Conservation (phyloP, 2,329 filamentous ascomycete species). For the Ceratocystis variospora region DNA sequence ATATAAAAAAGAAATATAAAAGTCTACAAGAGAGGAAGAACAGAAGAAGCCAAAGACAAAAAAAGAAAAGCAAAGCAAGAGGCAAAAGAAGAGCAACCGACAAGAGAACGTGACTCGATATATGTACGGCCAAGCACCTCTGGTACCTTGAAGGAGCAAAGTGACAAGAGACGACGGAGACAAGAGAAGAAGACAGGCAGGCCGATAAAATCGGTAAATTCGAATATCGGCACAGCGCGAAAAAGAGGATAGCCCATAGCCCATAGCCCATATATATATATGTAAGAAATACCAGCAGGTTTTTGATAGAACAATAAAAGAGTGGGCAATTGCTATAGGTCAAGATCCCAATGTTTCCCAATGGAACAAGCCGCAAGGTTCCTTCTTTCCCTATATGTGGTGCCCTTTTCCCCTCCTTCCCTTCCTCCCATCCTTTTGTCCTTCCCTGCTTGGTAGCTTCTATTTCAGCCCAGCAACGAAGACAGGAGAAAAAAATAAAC, state of each 20-base stretch:
- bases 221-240: no score
- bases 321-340: background rate
- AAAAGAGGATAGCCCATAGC: no score
- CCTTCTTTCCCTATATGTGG: background rate
- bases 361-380: conserved; percentile 5
- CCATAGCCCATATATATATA: no score
- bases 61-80: background rate
- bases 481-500: no score
- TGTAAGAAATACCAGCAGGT: background rate
- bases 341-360: background rate
- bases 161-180: background rate
- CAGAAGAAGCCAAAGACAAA: background rate
- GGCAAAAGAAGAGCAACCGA: background rate
- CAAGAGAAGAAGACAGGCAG: background rate
- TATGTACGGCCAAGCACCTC: background rate
- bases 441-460: no score
- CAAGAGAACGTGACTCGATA: conserved; percentile 1
- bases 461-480: no score
- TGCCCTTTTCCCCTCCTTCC: conserved; percentile 4
- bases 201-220: background rate
- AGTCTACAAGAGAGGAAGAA: background rate
- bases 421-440: background rate
- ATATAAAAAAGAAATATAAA: conserved; percentile 3
- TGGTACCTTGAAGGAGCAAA: background rate
- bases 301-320: background rate